Conservation (phyloP, 371 early-diverging fungal species). For the Umbelopsis sp. region DNA sequence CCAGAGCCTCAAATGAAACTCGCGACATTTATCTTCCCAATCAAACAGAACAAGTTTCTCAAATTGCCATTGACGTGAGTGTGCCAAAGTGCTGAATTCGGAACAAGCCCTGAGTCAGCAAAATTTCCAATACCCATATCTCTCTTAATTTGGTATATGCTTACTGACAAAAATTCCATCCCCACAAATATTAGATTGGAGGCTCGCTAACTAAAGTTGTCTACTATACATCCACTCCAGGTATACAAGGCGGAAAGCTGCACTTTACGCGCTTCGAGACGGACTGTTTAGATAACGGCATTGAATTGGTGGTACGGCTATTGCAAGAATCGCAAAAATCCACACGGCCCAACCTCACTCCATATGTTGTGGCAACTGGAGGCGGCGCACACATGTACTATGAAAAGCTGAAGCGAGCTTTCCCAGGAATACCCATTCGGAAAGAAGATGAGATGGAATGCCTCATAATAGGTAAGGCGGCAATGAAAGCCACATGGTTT, state of each 20-base stretch:
- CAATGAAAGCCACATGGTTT: no score
- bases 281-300: conserved; percentile 75
- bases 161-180: background rate
- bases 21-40: conserved; percentile 76
- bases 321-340: conserved; percentile 44
- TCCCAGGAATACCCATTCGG: conserved; percentile 51
- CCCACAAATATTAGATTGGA: conserved; percentile 55
- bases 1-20: conserved; percentile 29
- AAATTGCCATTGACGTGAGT: conserved; percentile 78
- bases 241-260: conserved; percentile 70
- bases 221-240: conserved; percentile 59
- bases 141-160: background rate
- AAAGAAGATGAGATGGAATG: conserved; percentile 80
- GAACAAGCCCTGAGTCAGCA: background rate
- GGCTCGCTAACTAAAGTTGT: conserved; percentile 88
- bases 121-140: background rate
- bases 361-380: conserved; percentile 65
- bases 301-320: conserved; percentile 68
- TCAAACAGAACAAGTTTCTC: conserved; percentile 70
- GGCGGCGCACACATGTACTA: conserved; percentile 69
- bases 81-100: background rate
- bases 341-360: conserved; percentile 27
- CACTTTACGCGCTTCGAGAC: conserved; percentile 88
- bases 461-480: conserved; percentile 54
- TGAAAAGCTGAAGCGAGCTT: conserved; percentile 35